phyloP scores from a whole-genome alignment of 78 protist genomes.

The Monosiga brevicollis region DNA sequence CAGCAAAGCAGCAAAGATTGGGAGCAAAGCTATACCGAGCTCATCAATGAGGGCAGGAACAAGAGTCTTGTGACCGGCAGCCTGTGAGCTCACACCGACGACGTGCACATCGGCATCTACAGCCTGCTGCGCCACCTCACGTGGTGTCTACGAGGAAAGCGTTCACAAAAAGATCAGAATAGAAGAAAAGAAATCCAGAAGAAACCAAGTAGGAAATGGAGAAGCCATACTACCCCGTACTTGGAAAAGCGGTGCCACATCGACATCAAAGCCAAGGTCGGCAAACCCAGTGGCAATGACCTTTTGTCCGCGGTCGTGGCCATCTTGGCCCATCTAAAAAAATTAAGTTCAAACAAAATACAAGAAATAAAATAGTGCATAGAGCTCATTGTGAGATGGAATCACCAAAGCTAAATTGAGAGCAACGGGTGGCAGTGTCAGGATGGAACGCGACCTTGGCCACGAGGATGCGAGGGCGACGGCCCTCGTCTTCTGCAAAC shows the following conservation, averaged over 20 bases:
- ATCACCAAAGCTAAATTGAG: no score
- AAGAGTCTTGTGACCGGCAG: constrained; percentile 95
- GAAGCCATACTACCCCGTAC: background rate
- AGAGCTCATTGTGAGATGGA: no score
- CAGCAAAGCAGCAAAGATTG: background rate
- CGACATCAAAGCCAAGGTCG: constrained; percentile 95
- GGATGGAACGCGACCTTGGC: no score
- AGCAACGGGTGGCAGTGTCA: no score
- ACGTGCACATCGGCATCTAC: constrained; percentile 93
- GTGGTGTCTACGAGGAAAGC: constrained; percentile 44
- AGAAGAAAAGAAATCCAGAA: no score
- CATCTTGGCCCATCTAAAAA: constrained; percentile 98
- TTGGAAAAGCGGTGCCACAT: constrained; percentile 83
- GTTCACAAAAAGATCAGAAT: background rate
- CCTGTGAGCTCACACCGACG: constrained; percentile 86
- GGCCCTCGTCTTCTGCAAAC: constrained; percentile 60
- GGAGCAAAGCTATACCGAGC: background rate
- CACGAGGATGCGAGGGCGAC: constrained; percentile 87
- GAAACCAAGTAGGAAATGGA: no score
- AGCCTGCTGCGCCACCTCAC: constrained; percentile 80
- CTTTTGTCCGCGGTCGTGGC: constrained; percentile 97
- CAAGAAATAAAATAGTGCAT: no score
- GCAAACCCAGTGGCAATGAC: constrained; percentile 94
- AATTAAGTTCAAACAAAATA: no score
- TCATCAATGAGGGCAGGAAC: constrained; percentile 79